Base-by-base conservation (phyloP, 1,284 basidiomycete species). In the Ustilago xerochloae region DNA sequence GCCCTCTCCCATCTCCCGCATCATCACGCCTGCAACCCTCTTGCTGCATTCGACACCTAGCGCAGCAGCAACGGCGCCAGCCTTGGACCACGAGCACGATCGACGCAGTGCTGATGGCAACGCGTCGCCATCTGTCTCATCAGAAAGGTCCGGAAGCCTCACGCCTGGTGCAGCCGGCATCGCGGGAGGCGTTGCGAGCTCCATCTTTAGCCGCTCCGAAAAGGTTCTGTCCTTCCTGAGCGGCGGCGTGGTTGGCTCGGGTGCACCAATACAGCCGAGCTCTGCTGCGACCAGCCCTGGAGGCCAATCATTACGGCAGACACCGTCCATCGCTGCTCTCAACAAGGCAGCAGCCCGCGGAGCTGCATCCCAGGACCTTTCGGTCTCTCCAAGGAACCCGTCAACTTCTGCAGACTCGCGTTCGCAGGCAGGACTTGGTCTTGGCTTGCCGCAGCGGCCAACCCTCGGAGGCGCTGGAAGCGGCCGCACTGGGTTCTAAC, bases 1-100 rank as follows among this genome's bases (percentile, higher is more conserved):
- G 15, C 66, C 66, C 0, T 67, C 79, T 3, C 76, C 78, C 0
- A 68, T 80, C 16, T 61, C 68, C 12, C 61, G 79, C n/a, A 68
- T 80, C 56, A 81, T 81, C 48, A 81, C 74, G n/a, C 78, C 78
- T n/a, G 69, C 76, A 1, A 80, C 76, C 15, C 62, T 81, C 6
- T 70, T 78, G 12, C 58, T 81, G 6, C 78, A 79, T 18, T 63
- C 60, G 6, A 39, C 52, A 8, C 65, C 65, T 7, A 59, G 51
- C n/a, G 51, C 65, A n/a, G 35, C 65, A 6, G n/a, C 65, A 15
- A 41, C 35, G 16, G 30, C 24, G 7, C 10, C 63, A 6, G 13
- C 45, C 4, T 24, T 53, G 10, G 32, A 45, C 7, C 29, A 18
- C 12, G 51, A 63, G 20, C 46, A 50, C 3, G 57, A 57, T 24